These are phyloP conservation scores for Dipodascopsis tothii DNA, from an alignment of 805 yeast species.

Conservation along the genomic window DNA sequence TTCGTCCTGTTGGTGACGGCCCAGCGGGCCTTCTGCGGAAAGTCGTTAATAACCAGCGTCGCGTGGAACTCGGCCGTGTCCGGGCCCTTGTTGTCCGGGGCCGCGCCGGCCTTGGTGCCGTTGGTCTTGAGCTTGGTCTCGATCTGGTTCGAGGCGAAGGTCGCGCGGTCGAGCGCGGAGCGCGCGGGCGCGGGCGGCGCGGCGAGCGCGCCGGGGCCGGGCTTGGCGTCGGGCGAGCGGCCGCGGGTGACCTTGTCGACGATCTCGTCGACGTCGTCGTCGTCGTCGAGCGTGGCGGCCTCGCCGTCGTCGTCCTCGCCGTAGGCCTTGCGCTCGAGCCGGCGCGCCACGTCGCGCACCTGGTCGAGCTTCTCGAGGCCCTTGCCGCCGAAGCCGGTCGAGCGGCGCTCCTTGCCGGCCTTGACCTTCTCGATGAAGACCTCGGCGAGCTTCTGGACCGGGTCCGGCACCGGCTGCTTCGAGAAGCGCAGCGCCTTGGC, in stretches of 20 bases:
- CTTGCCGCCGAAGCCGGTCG: conserved; percentile 84
- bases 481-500: conserved; percentile 59
- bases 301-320: conserved; percentile 35
- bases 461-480: conserved; percentile 47
- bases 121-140: conserved; percentile 27
- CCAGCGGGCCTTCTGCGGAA: conserved; percentile 78
- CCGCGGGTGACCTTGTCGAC: conserved; percentile 7
- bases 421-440: conserved; percentile 55
- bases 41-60: conserved; percentile 68
- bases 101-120: conserved; percentile 40
- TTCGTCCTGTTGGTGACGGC: conserved; percentile 61
- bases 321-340: conserved; percentile 44
- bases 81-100: conserved; percentile 49
- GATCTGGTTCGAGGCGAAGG: conserved; percentile 15
- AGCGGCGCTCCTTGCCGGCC: conserved; percentile 53
- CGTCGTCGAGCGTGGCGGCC: conserved; percentile 25
- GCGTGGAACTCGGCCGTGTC: conserved; percentile 55
- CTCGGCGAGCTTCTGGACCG: conserved; percentile 45
- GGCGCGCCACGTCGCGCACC: conserved; percentile 44
- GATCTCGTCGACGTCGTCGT: conserved; percentile 25
- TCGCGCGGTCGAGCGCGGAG: conserved; percentile 21
- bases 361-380: conserved; percentile 76
- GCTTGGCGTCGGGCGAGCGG: conserved; percentile 15
- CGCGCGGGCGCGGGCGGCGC: conserved; percentile 7
- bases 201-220: conserved; percentile 20